phyloP scores from a whole-genome alignment of 2,329 filamentous ascomycete species.

The Tympanopsis confertula region DNA sequence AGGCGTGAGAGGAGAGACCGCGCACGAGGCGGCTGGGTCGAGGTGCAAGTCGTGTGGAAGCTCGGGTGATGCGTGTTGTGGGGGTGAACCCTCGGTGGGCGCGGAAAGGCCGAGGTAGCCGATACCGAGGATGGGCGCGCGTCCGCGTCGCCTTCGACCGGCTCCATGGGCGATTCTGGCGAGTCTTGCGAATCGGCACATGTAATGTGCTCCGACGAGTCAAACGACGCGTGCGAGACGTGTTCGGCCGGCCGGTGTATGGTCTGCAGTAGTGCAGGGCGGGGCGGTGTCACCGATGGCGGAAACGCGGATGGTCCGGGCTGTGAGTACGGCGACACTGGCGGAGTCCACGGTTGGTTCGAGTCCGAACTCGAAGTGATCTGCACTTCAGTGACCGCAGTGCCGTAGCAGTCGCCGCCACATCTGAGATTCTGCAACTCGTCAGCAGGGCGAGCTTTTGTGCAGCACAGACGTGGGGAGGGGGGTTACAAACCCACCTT shows the following conservation, averaged over 20 bases:
- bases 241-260: not conserved
- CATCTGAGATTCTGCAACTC: slow-evolving; percentile 9
- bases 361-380: slow-evolving; percentile 17
- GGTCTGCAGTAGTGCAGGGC: not conserved
- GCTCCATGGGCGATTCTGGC: not conserved
- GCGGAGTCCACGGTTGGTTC: slow-evolving; percentile 4
- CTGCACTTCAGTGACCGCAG: slow-evolving; percentile 39
- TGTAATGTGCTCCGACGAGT: too few species aligned
- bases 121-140: too few species aligned
- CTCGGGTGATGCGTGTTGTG: slow-evolving; percentile 3
- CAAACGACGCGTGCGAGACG: not conserved
- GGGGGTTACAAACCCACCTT: slow-evolving; percentile 14
- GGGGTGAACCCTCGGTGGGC: slow-evolving; percentile 3
- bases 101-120: not conserved
- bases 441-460: slow-evolving; percentile 8
- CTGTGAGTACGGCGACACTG: slow-evolving; percentile 2
- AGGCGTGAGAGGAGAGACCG: not conserved
- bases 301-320: slow-evolving; percentile 10
- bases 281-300: slow-evolving; percentile 2
- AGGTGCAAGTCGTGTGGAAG: slow-evolving; percentile 13
- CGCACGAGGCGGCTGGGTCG: slow-evolving; percentile 4
- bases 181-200: not conserved
- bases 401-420: slow-evolving; percentile 29
- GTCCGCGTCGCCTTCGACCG: too few species aligned
- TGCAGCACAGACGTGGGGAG: slow-evolving; percentile 3